Evolutionary conservation across 2,329 filamentous ascomycete genomes (phyloP), one percentile per base, ranked within the genome.

Genomic region (Trematosphaeria pertusa): DNA sequence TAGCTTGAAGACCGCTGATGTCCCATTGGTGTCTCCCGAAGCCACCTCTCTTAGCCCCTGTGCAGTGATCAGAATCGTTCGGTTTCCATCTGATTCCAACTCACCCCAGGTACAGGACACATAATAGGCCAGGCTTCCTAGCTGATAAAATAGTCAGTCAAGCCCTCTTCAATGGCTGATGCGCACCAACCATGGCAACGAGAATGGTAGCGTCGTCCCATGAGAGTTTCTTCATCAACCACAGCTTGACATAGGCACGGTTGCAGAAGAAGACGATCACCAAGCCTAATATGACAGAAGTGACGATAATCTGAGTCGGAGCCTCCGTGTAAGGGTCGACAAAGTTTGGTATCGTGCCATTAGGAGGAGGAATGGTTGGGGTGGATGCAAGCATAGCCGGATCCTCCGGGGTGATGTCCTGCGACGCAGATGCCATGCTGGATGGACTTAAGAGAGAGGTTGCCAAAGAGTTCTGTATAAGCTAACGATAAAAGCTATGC

Each of bases 231-330:
- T 34, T 48, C 43, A 48, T 46, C 40, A 51, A 31, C 14, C 48
- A 40, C 15, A 35, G 10, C 21, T 54, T 54, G 12, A 54, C 44
- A 21, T 54, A 54, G 7, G 44, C 19, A 14, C 51, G 43, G 24
- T 54, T 54, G 11, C 21, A 19, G 32, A 35, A 51, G 19, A 48
- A 48, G 6, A 51, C 5, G 2, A 50, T 20, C 22, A 34, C 36
- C 1, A 54, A 11, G 9, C 17, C 35, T 19, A 37, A 15, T 7
- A 37, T 5, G 12, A 11, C 4, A n/a, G 35, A 37, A 4, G 35
- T 37, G 20, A 37, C 12, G 15, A 17, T 12, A 12, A 28, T 8
- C 12, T 28, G 24, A 7, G 12, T 12, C 7, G 7, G 7, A 7
- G 7, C 12, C 8, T 8, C 12, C 7, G 8, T 28, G 8, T 7